A percentile compares a stretch with the other conserved stretches of the same genome.
Conservation (phyloP, 1,284 basidiomycete genomes). For the Bondarzewia mesenterica region DNA sequence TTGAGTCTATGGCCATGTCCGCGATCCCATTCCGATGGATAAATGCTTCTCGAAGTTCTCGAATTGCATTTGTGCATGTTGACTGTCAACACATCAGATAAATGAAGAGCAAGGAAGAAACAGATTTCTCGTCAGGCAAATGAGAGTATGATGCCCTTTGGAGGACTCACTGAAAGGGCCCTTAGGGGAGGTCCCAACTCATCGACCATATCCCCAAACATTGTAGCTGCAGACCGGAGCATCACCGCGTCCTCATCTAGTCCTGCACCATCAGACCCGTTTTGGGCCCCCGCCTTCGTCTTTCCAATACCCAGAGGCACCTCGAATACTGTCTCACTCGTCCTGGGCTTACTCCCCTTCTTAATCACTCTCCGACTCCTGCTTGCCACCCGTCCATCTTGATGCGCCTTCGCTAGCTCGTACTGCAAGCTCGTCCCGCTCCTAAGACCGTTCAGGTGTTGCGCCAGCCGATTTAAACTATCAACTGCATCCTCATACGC, state of each 20-base stretch:
- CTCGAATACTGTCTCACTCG: background rate
- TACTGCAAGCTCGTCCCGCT: slow-evolving; percentile 79
- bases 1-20: slow-evolving; percentile 30
- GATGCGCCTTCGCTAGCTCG: slow-evolving; percentile 64
- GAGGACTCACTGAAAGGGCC: slow-evolving; percentile 58
- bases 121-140: too few species aligned
- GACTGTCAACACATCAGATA: slow-evolving; percentile 31
- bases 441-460: slow-evolving; percentile 83
- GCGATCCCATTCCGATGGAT: slow-evolving; percentile 22
- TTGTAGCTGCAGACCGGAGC: slow-evolving; percentile 58
- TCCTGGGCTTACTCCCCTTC: slow-evolving; percentile 2
- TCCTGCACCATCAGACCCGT: slow-evolving; percentile 12
- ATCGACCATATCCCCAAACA: slow-evolving; percentile 81
- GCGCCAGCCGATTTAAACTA: slow-evolving; percentile 79
- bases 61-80: slow-evolving; percentile 51
- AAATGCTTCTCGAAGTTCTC: slow-evolving; percentile 58
- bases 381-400: slow-evolving; percentile 42
- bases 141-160: background rate
- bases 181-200: slow-evolving; percentile 76
- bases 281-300: slow-evolving; percentile 12
- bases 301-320: slow-evolving; percentile 17
- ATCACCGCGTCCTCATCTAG: slow-evolving; percentile 50
- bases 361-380: slow-evolving; percentile 15
- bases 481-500: slow-evolving; percentile 83
- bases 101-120: too few species aligned